A percentile compares a stretch with the other conserved stretches of the same genome.
phyloP scores from a whole-genome alignment of 2,329 filamentous ascomycete species.

The Moelleriella libera region DNA sequence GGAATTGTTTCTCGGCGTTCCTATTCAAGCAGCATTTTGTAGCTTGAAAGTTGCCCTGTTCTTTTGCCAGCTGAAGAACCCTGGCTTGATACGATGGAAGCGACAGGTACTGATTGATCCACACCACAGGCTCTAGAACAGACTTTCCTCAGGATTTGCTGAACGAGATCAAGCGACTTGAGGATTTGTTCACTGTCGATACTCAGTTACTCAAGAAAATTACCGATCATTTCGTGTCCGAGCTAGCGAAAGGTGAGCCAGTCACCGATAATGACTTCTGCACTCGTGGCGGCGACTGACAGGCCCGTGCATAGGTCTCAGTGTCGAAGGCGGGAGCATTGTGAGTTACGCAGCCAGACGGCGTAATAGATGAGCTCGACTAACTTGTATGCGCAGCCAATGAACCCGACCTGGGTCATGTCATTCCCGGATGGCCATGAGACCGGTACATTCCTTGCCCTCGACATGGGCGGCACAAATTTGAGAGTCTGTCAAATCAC shows the following conservation, averaged over 20 bases:
- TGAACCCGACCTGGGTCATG: constrained; percentile 98
- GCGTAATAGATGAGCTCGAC: background rate
- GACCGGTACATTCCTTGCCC: constrained; percentile 72
- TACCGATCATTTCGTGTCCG: constrained; percentile 74
- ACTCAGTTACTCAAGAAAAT: constrained; percentile 75
- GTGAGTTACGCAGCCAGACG: constrained; percentile 37
- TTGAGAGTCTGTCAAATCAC: constrained; percentile 88
- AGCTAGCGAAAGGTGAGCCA: constrained; percentile 63
- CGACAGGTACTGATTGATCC: constrained; percentile 6
- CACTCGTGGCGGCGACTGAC: background rate
- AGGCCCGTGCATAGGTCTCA: constrained; percentile 44
- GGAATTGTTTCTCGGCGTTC: no score
- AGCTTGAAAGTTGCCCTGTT: background rate
- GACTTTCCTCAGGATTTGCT: constrained; percentile 80
- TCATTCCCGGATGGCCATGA: constrained; percentile 76
- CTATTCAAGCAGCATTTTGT: background rate
- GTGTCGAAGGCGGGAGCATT: constrained; percentile 81
- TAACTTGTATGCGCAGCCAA: constrained; percentile 47
- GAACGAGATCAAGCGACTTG: constrained; percentile 66
- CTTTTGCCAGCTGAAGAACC: background rate
- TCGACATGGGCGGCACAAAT: constrained; percentile 96
- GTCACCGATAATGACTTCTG: no score
- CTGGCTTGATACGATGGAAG: background rate
- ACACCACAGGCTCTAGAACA: constrained; percentile 62
- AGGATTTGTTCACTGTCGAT: constrained; percentile 71